Evolutionary conservation across 176 grass and related monocot species (phyloP), one percentile per base, ranked within the genome.

Genomic region (Carex pumila): DNA sequence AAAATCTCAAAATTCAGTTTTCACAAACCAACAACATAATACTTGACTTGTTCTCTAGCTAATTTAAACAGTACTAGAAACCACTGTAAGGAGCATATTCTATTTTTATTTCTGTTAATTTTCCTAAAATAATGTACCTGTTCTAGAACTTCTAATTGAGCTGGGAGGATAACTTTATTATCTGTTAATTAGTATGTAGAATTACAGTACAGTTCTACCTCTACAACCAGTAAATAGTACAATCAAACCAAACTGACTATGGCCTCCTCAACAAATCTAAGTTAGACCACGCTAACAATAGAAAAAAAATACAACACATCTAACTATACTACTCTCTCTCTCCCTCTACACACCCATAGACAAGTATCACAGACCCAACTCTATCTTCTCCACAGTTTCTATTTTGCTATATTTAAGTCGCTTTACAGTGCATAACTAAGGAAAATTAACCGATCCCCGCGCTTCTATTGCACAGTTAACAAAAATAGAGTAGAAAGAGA

Each of bases 361-460:
- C 56, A 80, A 31, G 39, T 1, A 39, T 17, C 65, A 68, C 70
- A 80, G 34, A 80, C 34, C 5, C 79, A 81, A 81, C 60, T 80
- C 78, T 47, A 81, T 82, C 80, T 21, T 37, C 14, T 81, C 32
- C 31, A 4, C 57, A 63, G 80, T 82, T 83, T 83, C 39, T 64
- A 17, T 65, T 82, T 68, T 64, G 41, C 58, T 83, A 83, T 68
- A 68, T 83, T 82, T 83, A 83, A 68, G 58, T 83, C 37, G 67
- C 62, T 68, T 83, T 83, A 66, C 64, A 68, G 61, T 18, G 80
- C 62, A 53, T 49, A 82, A 82, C 60, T 66, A 62, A 81, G 29
- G 31, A 19, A 62, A 64, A 61, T 36, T n/a, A 79, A 80, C 36
- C 79, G 79, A 39, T 64, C 2, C 12, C 34, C 17, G 15, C 43